These are phyloP conservation scores for Hemisphaericaspora subhashii DNA, from an alignment of 1,139 yeast genomes.

Conservation along the genomic window DNA sequence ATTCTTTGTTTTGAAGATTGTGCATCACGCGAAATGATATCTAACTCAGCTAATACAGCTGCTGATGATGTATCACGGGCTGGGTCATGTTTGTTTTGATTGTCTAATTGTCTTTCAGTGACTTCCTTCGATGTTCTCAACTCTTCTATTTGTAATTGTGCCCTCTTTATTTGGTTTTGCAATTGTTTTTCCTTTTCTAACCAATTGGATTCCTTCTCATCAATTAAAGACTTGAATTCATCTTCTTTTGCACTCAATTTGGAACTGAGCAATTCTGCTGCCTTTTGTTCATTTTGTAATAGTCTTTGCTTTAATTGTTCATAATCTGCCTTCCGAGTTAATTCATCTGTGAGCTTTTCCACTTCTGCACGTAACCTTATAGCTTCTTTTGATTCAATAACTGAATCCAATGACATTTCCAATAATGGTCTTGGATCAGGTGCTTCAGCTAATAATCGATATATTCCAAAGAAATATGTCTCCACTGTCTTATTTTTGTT, in stretches of 20 bases:
- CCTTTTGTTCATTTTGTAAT: constrained; percentile 55
- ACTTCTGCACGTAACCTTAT: constrained; percentile 56
- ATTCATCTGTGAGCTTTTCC: constrained; percentile 54
- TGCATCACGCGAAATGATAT: constrained; percentile 69
- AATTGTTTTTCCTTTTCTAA: constrained; percentile 46
- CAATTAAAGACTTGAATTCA: constrained; percentile 56
- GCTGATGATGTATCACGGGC: constrained; percentile 16
- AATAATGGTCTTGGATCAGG: constrained; percentile 90
- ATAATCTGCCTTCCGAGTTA: constrained; percentile 73
- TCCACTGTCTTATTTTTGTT: constrained; percentile 77
- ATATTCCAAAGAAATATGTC: constrained; percentile 67
- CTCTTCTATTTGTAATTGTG: constrained; percentile 54
- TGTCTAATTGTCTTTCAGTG: constrained; percentile 48
- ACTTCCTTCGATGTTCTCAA: constrained; percentile 56
- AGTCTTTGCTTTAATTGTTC: constrained; percentile 68
- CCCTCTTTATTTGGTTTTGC: constrained; percentile 42
- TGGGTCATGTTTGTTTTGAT: constrained; percentile 18
- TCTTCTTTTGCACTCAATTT: constrained; percentile 58
- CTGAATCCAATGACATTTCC: constrained; percentile 69
- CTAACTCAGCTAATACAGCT: constrained; percentile 53
- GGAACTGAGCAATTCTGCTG: constrained; percentile 51
- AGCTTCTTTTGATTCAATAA: constrained; percentile 57
- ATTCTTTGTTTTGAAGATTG: constrained; percentile 71
- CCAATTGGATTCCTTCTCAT: constrained; percentile 68
- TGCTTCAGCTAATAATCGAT: constrained; percentile 78